Conservation (phyloP, 2,329 filamentous ascomycete species). For the Karstenula rhodostoma region DNA sequence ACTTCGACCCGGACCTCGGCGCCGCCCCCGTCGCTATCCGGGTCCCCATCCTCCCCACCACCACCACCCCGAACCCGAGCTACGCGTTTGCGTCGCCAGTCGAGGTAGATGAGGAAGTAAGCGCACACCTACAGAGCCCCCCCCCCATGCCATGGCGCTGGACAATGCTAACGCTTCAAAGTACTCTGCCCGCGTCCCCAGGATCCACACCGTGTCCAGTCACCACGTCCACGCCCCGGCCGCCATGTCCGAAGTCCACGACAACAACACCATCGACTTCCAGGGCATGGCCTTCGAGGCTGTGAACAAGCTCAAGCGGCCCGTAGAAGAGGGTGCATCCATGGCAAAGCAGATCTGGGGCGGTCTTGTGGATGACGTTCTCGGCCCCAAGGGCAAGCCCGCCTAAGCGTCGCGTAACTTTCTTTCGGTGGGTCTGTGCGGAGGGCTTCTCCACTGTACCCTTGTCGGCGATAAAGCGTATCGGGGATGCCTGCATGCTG, state of each 20-base stretch:
- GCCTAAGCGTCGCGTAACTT: conserved; percentile 22
- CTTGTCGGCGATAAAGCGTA: conserved; percentile 3
- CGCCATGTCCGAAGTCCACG: conserved; percentile 66
- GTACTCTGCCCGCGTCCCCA: conserved; percentile 60
- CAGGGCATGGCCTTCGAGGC: conserved; percentile 64
- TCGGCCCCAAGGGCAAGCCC: conserved; percentile 49
- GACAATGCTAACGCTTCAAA: conserved; percentile 23
- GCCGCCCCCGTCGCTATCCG: conserved; percentile 49
- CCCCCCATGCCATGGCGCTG: not conserved
- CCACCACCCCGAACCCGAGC: conserved; percentile 20
- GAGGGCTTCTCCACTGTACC: conserved; percentile 1
- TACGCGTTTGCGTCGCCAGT: conserved; percentile 13
- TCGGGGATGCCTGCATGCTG: not conserved
- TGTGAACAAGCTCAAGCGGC: conserved; percentile 38
- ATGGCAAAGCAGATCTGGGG: conserved; percentile 57
- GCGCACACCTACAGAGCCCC: conserved; percentile 12
- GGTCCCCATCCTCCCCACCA: conserved; percentile 59
- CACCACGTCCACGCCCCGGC: conserved; percentile 58
- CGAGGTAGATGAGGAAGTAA: conserved; percentile 28
- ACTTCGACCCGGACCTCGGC: conserved; percentile 54
- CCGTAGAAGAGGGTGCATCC: conserved; percentile 53
- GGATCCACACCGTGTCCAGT: conserved; percentile 63
- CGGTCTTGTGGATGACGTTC: conserved; percentile 60
- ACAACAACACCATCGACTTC: conserved; percentile 64
- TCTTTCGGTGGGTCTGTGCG: conserved; percentile 6